Evolutionary conservation across 495 filamentous ascomycete species (phyloP), one percentile per base, ranked within the genome.

Genomic region (Bacidia rubella): DNA sequence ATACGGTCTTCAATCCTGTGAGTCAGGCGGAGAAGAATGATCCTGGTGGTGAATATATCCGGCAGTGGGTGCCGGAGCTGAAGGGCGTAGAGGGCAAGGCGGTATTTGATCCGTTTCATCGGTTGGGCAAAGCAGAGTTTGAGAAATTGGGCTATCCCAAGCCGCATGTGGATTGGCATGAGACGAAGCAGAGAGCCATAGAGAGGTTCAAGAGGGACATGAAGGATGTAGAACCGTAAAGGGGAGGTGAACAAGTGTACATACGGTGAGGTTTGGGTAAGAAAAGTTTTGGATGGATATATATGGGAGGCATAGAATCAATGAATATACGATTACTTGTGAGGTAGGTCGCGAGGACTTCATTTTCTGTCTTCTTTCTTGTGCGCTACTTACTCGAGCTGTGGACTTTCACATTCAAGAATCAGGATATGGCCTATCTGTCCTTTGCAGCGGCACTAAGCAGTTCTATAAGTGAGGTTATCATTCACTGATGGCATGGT

Each of bases 11-110:
- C 55, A 72, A 71, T 44, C 70, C 70, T 9, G 64, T 68, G 15
- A 57, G 32, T 15, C 70, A 72, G 51, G 70, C 69, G n/a, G 68
- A 71, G 63, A 71, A 63, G 62, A 66, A 63, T 62, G 84, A 89
- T 63, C 63, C 72, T 0, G 69, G 75, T 0, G 84, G 83, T 0
- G 72, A 74, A 47, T 87, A 85, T 62, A 87, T 89, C 56, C 69
- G 79, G 35, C 77, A 74, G 57, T 89, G 85, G 85, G 70, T 87
- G 11, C 73, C 72, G 22, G 83, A 89, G 70, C 65, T 73, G 54
- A 62, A 60, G 54, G 62, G 60, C 15, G 64, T 71, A 39, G 49
- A 69, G 49, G 68, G 69, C 0, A 70, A 70, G 52, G 69, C 66
- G 11, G 54, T 73, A 2, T 73, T 68, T 54, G 63, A 62, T 29